phyloP scores from a whole-genome alignment of 2,329 filamentous ascomycete species.

The Sporothrix inflata region DNA sequence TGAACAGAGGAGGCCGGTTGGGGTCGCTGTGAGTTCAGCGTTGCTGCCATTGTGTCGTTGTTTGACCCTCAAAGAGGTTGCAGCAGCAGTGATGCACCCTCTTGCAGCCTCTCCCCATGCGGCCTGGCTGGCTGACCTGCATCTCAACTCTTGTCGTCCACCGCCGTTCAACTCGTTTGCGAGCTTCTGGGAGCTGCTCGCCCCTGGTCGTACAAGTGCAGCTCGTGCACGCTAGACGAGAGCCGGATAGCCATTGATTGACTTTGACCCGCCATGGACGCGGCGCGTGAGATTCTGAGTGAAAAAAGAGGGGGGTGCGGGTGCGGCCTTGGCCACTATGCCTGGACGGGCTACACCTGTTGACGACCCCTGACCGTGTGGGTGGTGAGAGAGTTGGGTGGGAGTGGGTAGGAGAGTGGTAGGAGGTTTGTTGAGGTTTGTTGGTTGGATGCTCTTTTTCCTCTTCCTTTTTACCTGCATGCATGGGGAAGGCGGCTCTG shows the following conservation, averaged over 20 bases:
- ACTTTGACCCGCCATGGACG: not conserved
- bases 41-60: not conserved
- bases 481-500: slow-evolving; percentile 13
- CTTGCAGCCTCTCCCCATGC: not conserved
- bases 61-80: not conserved
- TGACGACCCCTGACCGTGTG: not conserved
- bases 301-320: slow-evolving; percentile 17
- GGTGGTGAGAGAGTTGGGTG: not conserved
- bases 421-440: not conserved
- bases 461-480: not conserved
- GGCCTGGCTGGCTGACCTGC: not conserved
- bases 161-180: not conserved
- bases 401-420: no score
- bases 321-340: slow-evolving; percentile 20
- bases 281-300: not conserved
- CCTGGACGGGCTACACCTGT: slow-evolving; percentile 6
- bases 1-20: not conserved
- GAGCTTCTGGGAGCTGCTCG: not conserved
- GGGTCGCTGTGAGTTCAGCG: not conserved
- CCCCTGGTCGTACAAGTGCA: slow-evolving; percentile 8
- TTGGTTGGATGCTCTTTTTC: slow-evolving; percentile 15
- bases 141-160: not conserved
- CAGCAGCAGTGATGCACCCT: not conserved
- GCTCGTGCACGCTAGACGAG: not conserved
- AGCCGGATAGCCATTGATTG: slow-evolving; percentile 11